Evolutionary conservation across 345 rosid species (phyloP), one percentile per base, ranked within the genome.

Genomic region (Eucalyptus camaldulensis): DNA sequence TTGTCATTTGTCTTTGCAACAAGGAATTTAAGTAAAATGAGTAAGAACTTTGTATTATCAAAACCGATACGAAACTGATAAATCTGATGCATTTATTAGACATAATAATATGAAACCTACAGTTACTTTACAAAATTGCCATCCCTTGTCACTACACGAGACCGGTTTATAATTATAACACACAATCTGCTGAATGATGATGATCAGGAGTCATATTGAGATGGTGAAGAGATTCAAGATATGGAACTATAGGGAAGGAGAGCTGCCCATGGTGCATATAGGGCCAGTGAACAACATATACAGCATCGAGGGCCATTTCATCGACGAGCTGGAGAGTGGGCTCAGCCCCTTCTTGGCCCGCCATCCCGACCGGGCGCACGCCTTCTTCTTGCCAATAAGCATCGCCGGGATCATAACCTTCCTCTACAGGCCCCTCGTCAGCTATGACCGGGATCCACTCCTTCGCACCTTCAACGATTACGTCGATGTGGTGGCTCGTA

Each of bases 161-260:
- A 43, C 33, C 27, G 17, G 33, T 44, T 22, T 44, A 12, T 44
- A 19, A 43, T 47, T 27, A n/a, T 56, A 60, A 87, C 10, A 87
- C 10, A 6, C 29, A 21, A 33, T 76, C 10, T 7, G 47, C 14
- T 76, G 85, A 7, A 76, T 21, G 29, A 37, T 40, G 47, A 4
- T 76, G 85, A 76, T 40, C 49, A 90, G 91, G 89, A 90, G 91
- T 53, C 87, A 90, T 25, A 87, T 88, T 14, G 91, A 90, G 89
- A 90, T 90, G 91, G 76, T 29, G 86, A 90, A 90, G 89, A 90
- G 86, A 83, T 90, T 90, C 56, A 90, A 88, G 86, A 44, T 90
- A 31, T 90, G 91, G 91, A 56, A 45, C 47, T 90, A 90, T 54
- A 37, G 49, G 53, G 91, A 90, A 85, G 91, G 91, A 49, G 91